Percentiles rank a stretch among this genome's conserved stretches.
Evolutionary conservation across 768 basidiomycete species (phyloP).

Genomic region (Tricholoma matsutake): DNA sequence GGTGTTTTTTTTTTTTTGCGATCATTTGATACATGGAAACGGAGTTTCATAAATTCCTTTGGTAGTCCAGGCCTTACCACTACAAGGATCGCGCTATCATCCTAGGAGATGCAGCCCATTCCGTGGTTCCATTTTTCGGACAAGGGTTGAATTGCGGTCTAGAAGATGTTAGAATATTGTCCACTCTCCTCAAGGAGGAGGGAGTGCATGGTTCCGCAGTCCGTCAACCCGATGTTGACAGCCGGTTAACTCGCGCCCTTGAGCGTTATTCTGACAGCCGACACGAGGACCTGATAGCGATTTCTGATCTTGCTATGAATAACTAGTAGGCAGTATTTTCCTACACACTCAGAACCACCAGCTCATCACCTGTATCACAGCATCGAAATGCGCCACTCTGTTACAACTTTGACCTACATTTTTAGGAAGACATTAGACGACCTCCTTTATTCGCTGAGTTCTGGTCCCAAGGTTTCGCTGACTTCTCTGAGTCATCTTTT

Average conservation of each 20-base stretch:
- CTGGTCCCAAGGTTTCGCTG: slow-evolving; percentile 44
- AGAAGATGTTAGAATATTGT: slow-evolving; percentile 92
- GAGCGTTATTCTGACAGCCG: slow-evolving; percentile 76
- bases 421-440: slow-evolving; percentile 81
- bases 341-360: slow-evolving; percentile 6
- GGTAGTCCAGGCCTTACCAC: slow-evolving; percentile 82
- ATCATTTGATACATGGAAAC: slow-evolving; percentile 2
- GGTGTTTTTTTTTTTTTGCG: slow-evolving; percentile 43
- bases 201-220: slow-evolving; percentile 49
- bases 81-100: slow-evolving; percentile 85
- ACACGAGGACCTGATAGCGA: slow-evolving; percentile 87
- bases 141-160: slow-evolving; percentile 98
- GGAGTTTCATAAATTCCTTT: slow-evolving; percentile 25
- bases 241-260: slow-evolving; percentile 62
- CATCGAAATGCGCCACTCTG: slow-evolving; percentile 91
- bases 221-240: slow-evolving; percentile 41
- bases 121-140: slow-evolving; percentile 98
- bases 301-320: slow-evolving; percentile 89
- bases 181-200: slow-evolving; percentile 68
- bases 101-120: slow-evolving; percentile 93
- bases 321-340: slow-evolving; percentile 79
- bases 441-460: slow-evolving; percentile 61
- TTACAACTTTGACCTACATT: slow-evolving; percentile 76
- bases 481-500: slow-evolving; percentile 44
- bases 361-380: slow-evolving; percentile 41